Base-by-base conservation (phyloP, 208 protist species). In the Wallacemonas rigidus region DNA sequence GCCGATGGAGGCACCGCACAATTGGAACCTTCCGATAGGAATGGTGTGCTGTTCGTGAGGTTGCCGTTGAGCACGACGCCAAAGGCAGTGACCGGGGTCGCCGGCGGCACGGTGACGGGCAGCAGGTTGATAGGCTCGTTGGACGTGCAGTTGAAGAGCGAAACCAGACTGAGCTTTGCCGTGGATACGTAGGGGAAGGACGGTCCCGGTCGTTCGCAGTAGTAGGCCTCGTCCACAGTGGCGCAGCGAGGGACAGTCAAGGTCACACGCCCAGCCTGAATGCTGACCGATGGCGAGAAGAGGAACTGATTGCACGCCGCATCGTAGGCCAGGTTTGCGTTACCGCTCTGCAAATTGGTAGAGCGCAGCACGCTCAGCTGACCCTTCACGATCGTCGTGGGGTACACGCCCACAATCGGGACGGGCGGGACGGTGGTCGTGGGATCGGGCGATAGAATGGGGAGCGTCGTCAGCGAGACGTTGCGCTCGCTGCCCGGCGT, bases 341-440 rank as follows among this genome's bases (percentile, higher is more conserved):
- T 48, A 36, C 73, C 73, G 4, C 51, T 72, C 26, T 35, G 7
- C 44, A 64, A 44, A 40, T 35, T 36, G 38, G 54, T 0, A 2
- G 73, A 77, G 6, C 35, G 50, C 56, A 81, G 1, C 0, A 17
- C 17, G 1, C 5, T 26, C 2, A 55, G 5, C 51, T 71, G 71
- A 2, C 77, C 77, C 45, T 72, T 72, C 38, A 81, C 64, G 12
- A 81, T 15, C 2, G 77, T 69, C 3, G 68, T 81, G 9, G 77
- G 77, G 43, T 60, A 72, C 26, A 77, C 56, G 44, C 47, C 47
- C 2, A 58, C 36, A 5, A 67, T 50, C 40, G 15, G 15, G 3
- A 50, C 39, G 7, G 60, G 60, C 40, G 43, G 12, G 17, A 17
- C 36, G 6, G 56, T 62, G 4, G 56, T 62, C 12, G 56, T 65